These are phyloP conservation scores for Steccherinum ochraceum DNA, from an alignment of 768 basidiomycete genomes.

Conservation along the genomic window DNA sequence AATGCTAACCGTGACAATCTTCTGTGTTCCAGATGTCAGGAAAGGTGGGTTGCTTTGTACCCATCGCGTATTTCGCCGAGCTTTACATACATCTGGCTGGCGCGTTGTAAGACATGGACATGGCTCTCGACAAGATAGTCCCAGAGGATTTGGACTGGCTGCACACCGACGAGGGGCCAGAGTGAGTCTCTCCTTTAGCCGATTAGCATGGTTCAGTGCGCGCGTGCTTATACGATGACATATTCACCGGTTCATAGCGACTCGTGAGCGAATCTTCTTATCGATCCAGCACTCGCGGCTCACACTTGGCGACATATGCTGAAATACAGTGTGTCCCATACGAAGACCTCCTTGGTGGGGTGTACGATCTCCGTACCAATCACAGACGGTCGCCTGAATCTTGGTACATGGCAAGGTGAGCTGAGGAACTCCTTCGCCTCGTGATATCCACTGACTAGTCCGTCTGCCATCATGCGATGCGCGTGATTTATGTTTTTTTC, in stretches of 20 bases:
- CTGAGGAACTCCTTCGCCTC: neutral
- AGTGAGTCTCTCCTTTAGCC: conserved; percentile 44
- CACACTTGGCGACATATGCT: neutral
- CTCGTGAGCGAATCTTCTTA: conserved; percentile 41
- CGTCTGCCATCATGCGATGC: no score
- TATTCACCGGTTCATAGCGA: conserved; percentile 41
- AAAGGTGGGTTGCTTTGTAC: conserved; percentile 30
- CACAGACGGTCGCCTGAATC: conserved; percentile 64
- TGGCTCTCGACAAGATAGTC: conserved; percentile 86
- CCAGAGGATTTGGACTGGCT: conserved; percentile 78
- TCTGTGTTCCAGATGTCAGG: conserved; percentile 32
- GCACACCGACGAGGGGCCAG: conserved; percentile 89
- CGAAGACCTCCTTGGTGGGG: conserved; percentile 83
- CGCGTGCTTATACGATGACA: no score
- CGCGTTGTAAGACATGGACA: conserved; percentile 90
- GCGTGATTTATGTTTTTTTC: neutral
- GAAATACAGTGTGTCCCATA: conserved; percentile 73
- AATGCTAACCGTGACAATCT: neutral
- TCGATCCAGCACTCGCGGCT: no score
- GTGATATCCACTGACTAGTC: neutral
- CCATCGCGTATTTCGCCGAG: conserved; percentile 2
- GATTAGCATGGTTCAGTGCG: neutral
- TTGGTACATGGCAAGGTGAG: conserved; percentile 92
- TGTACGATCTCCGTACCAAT: conserved; percentile 81
- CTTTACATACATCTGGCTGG: conserved; percentile 16